Conservation (phyloP, 179 eudicot genomes). For the Monotropa hypopitys region DNA sequence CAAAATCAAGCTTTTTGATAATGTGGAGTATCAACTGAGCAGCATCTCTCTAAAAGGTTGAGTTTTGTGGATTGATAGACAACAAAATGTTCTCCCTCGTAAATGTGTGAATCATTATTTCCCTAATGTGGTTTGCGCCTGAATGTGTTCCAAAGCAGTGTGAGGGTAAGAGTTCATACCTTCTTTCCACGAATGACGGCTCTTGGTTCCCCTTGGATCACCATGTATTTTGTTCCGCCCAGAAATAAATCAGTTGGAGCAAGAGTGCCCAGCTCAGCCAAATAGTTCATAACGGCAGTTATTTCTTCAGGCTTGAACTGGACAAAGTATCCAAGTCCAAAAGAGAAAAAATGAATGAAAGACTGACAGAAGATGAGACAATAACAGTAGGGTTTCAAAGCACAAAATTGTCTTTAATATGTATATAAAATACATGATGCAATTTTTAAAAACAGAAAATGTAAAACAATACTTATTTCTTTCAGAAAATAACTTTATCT, state of each 20-base stretch:
- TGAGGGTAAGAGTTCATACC: conserved; percentile 22
- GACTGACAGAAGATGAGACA: neutral
- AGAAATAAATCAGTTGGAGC: conserved; percentile 78
- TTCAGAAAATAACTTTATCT: neutral
- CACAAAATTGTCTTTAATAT: neutral
- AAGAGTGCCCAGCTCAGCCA: conserved; percentile 54
- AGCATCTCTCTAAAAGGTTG: neutral
- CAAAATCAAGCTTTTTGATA: neutral
- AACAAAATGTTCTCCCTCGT: neutral
- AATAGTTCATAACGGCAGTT: conserved; percentile 41
- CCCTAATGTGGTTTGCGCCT: neutral
- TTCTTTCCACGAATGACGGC: conserved; percentile 89
- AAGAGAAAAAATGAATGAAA: neutral
- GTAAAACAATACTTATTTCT: neutral
- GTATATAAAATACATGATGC: too few species aligned
- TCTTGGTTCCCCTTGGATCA: conserved; percentile 74
- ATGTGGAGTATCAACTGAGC: too few species aligned
- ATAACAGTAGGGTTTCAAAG: neutral
- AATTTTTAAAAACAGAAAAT: neutral
- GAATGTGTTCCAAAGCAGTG: neutral
- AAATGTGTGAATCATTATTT: neutral
- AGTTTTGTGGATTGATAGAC: neutral
- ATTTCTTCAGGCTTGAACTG: conserved; percentile 60
- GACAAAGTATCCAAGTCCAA: neutral
- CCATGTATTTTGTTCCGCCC: conserved; percentile 78